phyloP scores from a whole-genome alignment of 768 basidiomycete genomes.

The Amanita pallidorosea region DNA sequence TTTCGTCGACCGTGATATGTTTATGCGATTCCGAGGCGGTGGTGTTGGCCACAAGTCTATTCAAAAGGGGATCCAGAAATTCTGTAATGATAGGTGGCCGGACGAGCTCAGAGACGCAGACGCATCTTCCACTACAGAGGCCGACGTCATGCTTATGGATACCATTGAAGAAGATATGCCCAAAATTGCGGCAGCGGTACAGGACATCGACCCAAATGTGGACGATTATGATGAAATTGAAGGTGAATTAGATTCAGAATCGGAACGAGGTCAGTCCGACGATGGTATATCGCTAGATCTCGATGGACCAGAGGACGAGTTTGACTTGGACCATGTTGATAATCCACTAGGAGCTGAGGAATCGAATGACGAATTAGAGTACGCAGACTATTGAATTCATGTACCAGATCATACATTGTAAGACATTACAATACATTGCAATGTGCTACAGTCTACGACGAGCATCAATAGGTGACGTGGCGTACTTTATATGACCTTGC shows the following conservation, averaged over 20 bases:
- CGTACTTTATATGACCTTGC: no score
- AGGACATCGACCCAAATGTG: not conserved
- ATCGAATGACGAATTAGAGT: not conserved
- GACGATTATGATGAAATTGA: not conserved
- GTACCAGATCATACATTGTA: no score
- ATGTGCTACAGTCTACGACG: not conserved
- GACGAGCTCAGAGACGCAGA: not conserved
- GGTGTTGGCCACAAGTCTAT: constrained; percentile 2
- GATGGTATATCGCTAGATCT: not conserved
- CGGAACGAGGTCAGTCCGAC: not conserved
- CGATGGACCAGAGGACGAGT: not conserved
- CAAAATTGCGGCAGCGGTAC: not conserved
- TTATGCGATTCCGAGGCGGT: not conserved
- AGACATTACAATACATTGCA: not conserved
- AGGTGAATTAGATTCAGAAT: not conserved
- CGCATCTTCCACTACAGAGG: not conserved
- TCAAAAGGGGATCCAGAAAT: not conserved
- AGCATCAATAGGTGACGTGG: no score
- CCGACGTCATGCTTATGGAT: not conserved
- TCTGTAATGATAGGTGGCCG: constrained; percentile 6
- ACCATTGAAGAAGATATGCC: not conserved
- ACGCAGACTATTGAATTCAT: not conserved
- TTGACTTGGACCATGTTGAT: not conserved
- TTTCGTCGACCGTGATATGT: constrained; percentile 5
- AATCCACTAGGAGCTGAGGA: not conserved